Base-by-base conservation (phyloP, 345 rosid species). In the Euphorbia pulcherrima region DNA sequence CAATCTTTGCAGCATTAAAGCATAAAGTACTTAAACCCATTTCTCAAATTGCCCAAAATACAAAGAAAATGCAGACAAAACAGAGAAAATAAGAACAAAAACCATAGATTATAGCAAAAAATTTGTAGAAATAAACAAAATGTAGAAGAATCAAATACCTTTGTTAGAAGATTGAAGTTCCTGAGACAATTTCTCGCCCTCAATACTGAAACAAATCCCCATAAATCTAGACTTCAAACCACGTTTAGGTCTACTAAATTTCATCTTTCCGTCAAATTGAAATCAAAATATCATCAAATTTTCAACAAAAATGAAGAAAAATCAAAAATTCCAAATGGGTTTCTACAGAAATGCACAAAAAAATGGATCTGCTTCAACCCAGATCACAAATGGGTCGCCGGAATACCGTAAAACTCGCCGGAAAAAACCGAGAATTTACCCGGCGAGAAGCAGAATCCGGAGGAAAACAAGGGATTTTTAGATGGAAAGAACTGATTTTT, bases 121-220 rank as follows among this genome's bases (percentile, higher is more conserved):
- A 28, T 58, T 37, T 56, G 18, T 27, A 56, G 37, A 17, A 13
- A 4, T 20, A 44, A 69, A 47, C 8, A 40, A 14, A 20, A 39
- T 60, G 60, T 4, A 1, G 35, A 23, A 21, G 30, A 8, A 16
- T 52, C 8, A 4, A 47, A 7, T 52, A 69, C 74, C 74, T 59
- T 26, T 39, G 23, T 8, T 21, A 10, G 74, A 26, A 17, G 73
- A 64, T 14, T 18, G 66, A 0, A 44, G 64, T 35, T 74, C 74
- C 9, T 54, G 58, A 23, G 53, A 57, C 2, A 24, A 53, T 33
- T 62, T 62, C 8, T 63, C 35, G 3, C 56, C 55, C 68, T 78
- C 84, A 65, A 60, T 48, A 33, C 86, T 80, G 40, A 75, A 84
- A 63, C 84, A 84, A 65, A 68, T 69, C 79, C 86, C 88, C 88